Conservation (phyloP, 306 rosid genomes). For the Elaeagnus macrophylla region DNA sequence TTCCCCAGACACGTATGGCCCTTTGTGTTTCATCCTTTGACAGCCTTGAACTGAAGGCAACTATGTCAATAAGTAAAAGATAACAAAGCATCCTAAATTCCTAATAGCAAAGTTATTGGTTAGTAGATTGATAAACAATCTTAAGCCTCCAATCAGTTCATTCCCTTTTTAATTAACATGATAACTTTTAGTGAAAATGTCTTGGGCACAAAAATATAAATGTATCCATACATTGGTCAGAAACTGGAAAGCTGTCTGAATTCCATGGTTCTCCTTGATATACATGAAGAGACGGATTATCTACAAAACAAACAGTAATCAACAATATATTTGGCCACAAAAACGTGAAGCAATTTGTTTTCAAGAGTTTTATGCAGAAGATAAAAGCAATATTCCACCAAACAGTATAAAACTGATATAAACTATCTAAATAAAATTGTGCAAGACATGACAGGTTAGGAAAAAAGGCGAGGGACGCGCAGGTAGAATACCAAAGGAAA, state of each 20-base stretch:
- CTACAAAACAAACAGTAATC: slow-evolving; percentile 40
- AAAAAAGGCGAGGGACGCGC: not conserved
- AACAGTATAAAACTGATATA: not conserved
- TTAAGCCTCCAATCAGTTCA: no score
- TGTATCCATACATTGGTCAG: slow-evolving; percentile 64
- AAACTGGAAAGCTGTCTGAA: slow-evolving; percentile 75
- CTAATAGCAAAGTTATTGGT: no score
- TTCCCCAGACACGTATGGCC: no score
- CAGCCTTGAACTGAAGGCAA: no score
- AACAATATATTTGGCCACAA: slow-evolving; percentile 7
- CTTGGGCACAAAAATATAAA: no score
- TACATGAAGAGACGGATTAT: slow-evolving; percentile 69
- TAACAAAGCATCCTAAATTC: no score
- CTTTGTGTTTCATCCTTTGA: no score
- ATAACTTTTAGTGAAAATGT: no score
- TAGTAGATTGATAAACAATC: no score
- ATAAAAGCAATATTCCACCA: not conserved
- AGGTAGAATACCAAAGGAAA: not conserved
- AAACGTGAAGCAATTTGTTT: not conserved
- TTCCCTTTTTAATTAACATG: no score
- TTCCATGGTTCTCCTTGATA: slow-evolving; percentile 65
- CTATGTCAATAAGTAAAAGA: no score
- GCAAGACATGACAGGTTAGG: not conserved
- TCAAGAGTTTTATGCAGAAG: not conserved
- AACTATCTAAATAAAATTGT: not conserved